Base-by-base conservation (phyloP, 352 stramenopile species). In the Peronospora belbahrii region DNA sequence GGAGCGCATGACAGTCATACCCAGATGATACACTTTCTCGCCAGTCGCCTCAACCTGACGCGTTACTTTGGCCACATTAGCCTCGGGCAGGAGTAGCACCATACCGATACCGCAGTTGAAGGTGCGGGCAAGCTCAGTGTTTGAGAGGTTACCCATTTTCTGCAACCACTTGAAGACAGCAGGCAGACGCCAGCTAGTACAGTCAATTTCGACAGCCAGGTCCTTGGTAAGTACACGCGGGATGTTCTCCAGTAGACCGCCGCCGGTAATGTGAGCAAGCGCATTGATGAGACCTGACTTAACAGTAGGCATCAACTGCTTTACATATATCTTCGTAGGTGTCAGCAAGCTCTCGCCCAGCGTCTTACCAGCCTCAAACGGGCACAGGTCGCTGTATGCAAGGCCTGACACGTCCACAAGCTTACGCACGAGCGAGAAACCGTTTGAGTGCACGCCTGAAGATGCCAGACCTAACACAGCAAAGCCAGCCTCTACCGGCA, bases 21-120 rank as follows among this genome's bases (percentile, higher is more conserved):
- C 93, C 23, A 97, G 56, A 73, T 90, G 74, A 56, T 88, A 96
- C 28, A 97, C 82, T 46, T 77, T 76, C 64, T 98, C 93, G 38
- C 86, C 85, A 30, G 69, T 80, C 15, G 75, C 71, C 44, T 84
- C 62, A 15, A 98, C 70, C 39, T 89, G 52, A 30, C 75, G 27
- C 27, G 90, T 85, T 4, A 96, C 87, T 43, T 95, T 74, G n/a
- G 82, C 76, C 18, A 94, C 94, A 53, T 94, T 80, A 35, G 87
- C 82, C 30, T 83, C 65, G 13, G 90, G 76, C 19, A 98, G 68
- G 42, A 99, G 92, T 18, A 99, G 64, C 25, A 99, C 90, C 94
- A 99, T 98, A 49, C 96, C 96, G 62, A 99, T 94, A 48, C 96
- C 96, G 68, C 92, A 98, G 70, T 99, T 99, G 72, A 99, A 98